A percentile compares a stretch with the other conserved stretches of the same genome.
Conservation (phyloP, 257 asterid genomes). For the Fraxinus excelsior region DNA sequence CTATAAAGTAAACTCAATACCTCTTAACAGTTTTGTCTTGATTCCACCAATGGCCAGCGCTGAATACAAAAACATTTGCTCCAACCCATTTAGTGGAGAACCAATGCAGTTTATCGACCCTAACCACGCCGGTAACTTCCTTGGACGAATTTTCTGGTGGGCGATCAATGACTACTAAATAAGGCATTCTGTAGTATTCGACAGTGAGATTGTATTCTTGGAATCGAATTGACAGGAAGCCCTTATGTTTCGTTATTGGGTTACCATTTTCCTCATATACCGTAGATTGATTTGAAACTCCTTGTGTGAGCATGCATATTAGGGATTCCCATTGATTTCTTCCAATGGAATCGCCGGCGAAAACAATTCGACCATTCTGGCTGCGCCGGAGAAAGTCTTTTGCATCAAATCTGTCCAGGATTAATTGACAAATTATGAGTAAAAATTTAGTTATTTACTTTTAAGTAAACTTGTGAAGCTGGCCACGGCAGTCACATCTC, state of each 20-base stretch:
- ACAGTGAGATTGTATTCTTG: slow-evolving; percentile 78
- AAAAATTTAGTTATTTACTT: neutral
- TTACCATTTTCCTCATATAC: slow-evolving; percentile 69
- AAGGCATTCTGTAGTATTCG: slow-evolving; percentile 84
- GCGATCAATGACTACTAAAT: slow-evolving; percentile 52
- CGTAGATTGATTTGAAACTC: slow-evolving; percentile 57
- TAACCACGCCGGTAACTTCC: slow-evolving; percentile 58
- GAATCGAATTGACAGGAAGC: slow-evolving; percentile 74
- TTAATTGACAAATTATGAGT: neutral
- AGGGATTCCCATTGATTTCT: slow-evolving; percentile 98
- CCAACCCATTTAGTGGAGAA: slow-evolving; percentile 67
- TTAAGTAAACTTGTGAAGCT: neutral
- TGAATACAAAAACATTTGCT: slow-evolving; percentile 66
- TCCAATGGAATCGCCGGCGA: slow-evolving; percentile 91
- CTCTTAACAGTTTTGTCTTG: slow-evolving; percentile 65
- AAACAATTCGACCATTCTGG: slow-evolving; percentile 62
- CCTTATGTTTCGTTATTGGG: slow-evolving; percentile 87
- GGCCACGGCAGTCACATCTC: neutral
- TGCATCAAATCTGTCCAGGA: slow-evolving; percentile 51
- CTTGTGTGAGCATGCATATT: slow-evolving; percentile 80
- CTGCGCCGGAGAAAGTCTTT: slow-evolving; percentile 55
- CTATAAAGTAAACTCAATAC: slow-evolving; percentile 31
- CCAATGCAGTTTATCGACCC: slow-evolving; percentile 83
- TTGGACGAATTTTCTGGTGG: slow-evolving; percentile 60
- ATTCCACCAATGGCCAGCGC: slow-evolving; percentile 98